Evolutionary conservation across 208 protist genomes (phyloP).

Genomic region (Ichthyophonus hoferi): DNA sequence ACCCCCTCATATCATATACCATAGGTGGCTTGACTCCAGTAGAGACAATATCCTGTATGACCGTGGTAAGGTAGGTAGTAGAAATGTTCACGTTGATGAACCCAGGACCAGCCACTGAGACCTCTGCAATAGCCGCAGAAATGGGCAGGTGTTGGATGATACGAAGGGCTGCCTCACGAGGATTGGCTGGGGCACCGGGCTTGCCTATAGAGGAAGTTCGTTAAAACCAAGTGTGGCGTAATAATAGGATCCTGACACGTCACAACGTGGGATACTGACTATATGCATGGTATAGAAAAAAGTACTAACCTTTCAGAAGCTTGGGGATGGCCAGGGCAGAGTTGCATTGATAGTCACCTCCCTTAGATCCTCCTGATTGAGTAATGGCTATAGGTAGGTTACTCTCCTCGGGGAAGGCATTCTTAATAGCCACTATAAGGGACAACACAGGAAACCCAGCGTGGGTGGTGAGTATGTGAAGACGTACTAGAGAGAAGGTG

Average conservation of each 20-base stretch:
- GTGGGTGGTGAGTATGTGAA: no score
- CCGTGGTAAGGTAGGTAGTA: slow-evolving; percentile 54
- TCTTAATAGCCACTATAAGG: background rate
- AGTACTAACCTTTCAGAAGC: slow-evolving; percentile 69
- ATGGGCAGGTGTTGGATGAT: slow-evolving; percentile 69
- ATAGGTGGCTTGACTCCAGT: slow-evolving; percentile 57
- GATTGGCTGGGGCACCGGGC: slow-evolving; percentile 56
- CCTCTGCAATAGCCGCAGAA: slow-evolving; percentile 74
- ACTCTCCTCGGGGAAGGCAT: background rate
- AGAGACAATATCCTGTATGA: slow-evolving; percentile 55
- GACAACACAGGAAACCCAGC: background rate
- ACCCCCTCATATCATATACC: no score
- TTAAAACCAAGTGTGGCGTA: no score
- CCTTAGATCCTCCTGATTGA: slow-evolving; percentile 13
- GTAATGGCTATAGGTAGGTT: background rate
- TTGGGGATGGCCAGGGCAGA: slow-evolving; percentile 83
- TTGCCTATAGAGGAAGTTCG: no score
- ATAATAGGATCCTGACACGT: no score
- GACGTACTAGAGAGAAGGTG: no score
- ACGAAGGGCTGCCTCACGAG: slow-evolving; percentile 72
- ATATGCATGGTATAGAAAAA: no score
- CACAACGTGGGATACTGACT: no score
- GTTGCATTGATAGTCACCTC: slow-evolving; percentile 87
- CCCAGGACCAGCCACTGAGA: slow-evolving; percentile 76
- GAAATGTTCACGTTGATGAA: slow-evolving; percentile 84